These are phyloP conservation scores for Microthlaspi erraticum DNA, from an alignment of 345 rosid species.

Conservation along the genomic window DNA sequence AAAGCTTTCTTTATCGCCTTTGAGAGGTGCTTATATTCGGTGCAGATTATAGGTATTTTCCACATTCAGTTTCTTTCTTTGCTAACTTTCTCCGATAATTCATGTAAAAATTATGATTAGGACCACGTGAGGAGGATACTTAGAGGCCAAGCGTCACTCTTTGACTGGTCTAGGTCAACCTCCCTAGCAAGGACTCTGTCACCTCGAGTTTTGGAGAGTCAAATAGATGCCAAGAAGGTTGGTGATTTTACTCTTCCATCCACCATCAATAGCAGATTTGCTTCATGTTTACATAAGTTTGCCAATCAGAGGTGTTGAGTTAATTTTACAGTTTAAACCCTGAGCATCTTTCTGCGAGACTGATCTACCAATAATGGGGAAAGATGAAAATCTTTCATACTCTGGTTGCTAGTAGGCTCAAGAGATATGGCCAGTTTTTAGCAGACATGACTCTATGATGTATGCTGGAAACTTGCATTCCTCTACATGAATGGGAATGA, in stretches of 20 bases:
- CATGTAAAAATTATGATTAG: slow-evolving; percentile 50
- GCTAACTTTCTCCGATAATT: slow-evolving; percentile 11
- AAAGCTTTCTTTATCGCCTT: background rate
- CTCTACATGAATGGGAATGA: slow-evolving; percentile 28
- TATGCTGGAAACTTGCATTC: slow-evolving; percentile 15
- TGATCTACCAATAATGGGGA: slow-evolving; percentile 21
- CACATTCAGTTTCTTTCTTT: slow-evolving; percentile 8
- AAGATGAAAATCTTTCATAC: background rate
- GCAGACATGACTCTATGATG: background rate
- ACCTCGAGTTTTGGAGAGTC: slow-evolving; percentile 96
- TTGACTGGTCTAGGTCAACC: slow-evolving; percentile 96
- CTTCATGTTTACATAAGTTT: slow-evolving; percentile 34
- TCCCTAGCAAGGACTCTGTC: slow-evolving; percentile 94
- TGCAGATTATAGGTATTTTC: slow-evolving; percentile 16
- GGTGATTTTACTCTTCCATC: slow-evolving; percentile 22
- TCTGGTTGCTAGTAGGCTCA: slow-evolving; percentile 9
- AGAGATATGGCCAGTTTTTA: slow-evolving; percentile 8
- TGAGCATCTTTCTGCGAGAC: slow-evolving; percentile 16
- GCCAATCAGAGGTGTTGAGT: slow-evolving; percentile 18
- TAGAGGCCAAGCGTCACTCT: slow-evolving; percentile 93
- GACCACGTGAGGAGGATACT: slow-evolving; percentile 93
- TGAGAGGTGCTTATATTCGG: background rate
- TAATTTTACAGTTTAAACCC: background rate
- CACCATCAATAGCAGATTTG: slow-evolving; percentile 7
- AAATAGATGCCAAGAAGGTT: slow-evolving; percentile 98